Percentiles rank a stretch among this genome's conserved stretches.
These are phyloP conservation scores for Hevea brasiliensis DNA, from an alignment of 345 rosid genomes.

Conservation along the genomic window DNA sequence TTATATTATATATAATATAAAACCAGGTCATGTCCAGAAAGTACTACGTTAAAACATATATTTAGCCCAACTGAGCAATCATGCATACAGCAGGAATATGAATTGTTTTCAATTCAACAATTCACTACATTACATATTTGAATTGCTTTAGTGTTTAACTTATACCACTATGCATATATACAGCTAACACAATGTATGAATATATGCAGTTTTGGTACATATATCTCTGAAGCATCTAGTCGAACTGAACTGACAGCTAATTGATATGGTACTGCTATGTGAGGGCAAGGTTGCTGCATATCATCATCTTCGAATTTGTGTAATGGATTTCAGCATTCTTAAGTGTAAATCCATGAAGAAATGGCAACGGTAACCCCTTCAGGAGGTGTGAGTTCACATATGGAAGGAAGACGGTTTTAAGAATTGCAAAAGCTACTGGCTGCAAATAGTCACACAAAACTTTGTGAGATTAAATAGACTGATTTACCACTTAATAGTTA, in stretches of 20 bases:
- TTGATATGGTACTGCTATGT: neutral
- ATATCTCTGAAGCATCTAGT: neutral
- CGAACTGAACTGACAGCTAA: neutral
- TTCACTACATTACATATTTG: neutral
- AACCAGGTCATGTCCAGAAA: too few relatives aligned
- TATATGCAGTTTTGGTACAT: neutral
- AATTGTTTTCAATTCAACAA: too few relatives aligned
- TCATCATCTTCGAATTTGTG: conserved; percentile 32
- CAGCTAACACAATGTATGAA: neutral
- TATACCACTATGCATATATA: neutral
- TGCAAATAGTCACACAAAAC: conserved; percentile 24
- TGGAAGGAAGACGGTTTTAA: conserved; percentile 53
- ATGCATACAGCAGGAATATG: too few relatives aligned
- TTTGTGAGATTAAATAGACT: neutral
- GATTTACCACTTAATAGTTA: neutral
- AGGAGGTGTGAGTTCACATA: conserved; percentile 49
- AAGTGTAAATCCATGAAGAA: conserved; percentile 40
- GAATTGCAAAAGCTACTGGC: conserved; percentile 42
- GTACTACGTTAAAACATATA: too few relatives aligned
- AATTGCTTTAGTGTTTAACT: too few relatives aligned
- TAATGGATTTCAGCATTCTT: conserved; percentile 45
- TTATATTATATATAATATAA: too few relatives aligned
- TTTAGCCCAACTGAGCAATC: too few relatives aligned
- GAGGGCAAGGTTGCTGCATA: conserved; percentile 44
- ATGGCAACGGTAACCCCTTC: conserved; percentile 62